Base-by-base conservation (phyloP, 257 asterid species). In the Salvia miltiorrhiza region DNA sequence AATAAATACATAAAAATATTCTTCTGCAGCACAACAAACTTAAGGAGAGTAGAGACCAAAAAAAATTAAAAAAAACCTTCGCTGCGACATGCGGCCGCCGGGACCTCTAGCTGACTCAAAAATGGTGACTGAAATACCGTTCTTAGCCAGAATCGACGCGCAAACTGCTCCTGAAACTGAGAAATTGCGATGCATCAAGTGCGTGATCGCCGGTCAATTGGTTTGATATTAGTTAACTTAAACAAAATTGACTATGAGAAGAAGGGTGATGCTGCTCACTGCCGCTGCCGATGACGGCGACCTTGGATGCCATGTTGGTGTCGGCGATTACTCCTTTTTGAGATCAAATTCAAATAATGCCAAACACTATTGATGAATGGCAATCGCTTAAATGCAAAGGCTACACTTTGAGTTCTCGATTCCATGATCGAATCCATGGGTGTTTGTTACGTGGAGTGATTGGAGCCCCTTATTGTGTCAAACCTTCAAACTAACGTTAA, bases 91-190 rank as follows among this genome's bases (percentile, higher is more conserved):
- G 65, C 98, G 90, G 69, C 98, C 97, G 67, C 98, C 98, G 35
- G 98, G 93, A 50, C 97, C 97, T 77, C 98, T 78, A 47, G 81
- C 97, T 19, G 92, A 86, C 73, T 92, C 98, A 70, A 92, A 88
- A 69, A 92, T 24, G 63, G 98, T 85, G 67, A 88, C 98, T 7
- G 96, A 81, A 20, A 88, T 58, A 56, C 97, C 98, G 70, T 81
- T 84, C 72, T 82, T 90, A 21, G 98, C 95, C 53, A 92, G 82
- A 59, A 83, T 73, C 9, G 97, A 92, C 12, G 95, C 95, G 72
- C 98, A 90, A 7, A 92, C 96, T 11, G 98, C 87, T 76, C 98
- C 98, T 32, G 98, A 86, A 79, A 92, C 98, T 92, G 90, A 70
- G 65, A 54, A 47, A 24, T 30, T 37, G 19, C n/a, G 20, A 9